Percentiles rank a stretch among this genome's conserved stretches.
Evolutionary conservation across 75 land plant species (phyloP).

Genomic region (Pseudotsuga menziesii): DNA sequence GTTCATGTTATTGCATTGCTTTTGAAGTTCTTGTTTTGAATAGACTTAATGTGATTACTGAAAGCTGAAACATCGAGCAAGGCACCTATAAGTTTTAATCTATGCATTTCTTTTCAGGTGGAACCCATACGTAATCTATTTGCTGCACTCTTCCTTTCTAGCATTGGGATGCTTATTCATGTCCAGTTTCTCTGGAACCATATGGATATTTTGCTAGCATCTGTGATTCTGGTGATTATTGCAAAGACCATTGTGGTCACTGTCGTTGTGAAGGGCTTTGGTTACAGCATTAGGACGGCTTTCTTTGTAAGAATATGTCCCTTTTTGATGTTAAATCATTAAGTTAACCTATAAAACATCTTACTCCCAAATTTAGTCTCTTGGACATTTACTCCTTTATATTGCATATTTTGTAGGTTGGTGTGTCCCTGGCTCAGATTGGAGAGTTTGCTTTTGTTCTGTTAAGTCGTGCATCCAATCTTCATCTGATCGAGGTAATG

Average conservation of each 20-base stretch:
- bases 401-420: conserved; percentile 60
- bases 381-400: background rate
- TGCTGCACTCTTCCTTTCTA: conserved; percentile 94
- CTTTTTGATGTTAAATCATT: background rate
- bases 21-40: background rate
- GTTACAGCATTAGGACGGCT: conserved; percentile 84
- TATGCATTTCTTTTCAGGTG: conserved; percentile 50
- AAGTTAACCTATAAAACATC: background rate
- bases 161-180: conserved; percentile 99
- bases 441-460: conserved; percentile 99
- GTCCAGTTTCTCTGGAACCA: conserved; percentile 96
- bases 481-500: conserved; percentile 95
- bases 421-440: conserved; percentile 98
- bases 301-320: conserved; percentile 59
- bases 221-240: conserved; percentile 87
- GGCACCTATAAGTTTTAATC: background rate
- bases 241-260: conserved; percentile 82
- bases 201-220: conserved; percentile 92
- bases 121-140: conserved; percentile 98
- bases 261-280: conserved; percentile 82
- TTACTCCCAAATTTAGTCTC: background rate
- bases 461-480: conserved; percentile 97
- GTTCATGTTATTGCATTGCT: background rate
- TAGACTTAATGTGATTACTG: background rate
- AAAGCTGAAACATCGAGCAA: background rate